phyloP scores from a whole-genome alignment of 2,329 filamentous ascomycete genomes.

The Paraphoma sp. region DNA sequence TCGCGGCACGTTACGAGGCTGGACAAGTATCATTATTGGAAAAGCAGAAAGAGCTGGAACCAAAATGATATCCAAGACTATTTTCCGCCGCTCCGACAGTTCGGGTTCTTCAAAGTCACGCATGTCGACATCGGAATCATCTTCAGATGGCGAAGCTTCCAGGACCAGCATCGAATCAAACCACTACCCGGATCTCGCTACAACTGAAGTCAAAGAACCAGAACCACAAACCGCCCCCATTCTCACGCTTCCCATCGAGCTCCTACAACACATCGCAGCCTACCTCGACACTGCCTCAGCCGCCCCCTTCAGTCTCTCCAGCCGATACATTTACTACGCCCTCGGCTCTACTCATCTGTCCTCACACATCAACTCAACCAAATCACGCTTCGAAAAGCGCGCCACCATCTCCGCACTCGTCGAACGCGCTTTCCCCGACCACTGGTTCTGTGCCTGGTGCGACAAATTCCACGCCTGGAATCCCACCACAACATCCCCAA shows the following conservation, averaged over 20 bases:
- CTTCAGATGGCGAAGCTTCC: constrained; percentile 10
- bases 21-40: too few relatives aligned
- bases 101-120: constrained; percentile 14
- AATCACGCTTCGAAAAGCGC: constrained; percentile 28
- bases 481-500: constrained; percentile 15
- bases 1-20: neutral
- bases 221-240: constrained; percentile 18
- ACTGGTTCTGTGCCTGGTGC: constrained; percentile 46
- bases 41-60: neutral
- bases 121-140: constrained; percentile 8
- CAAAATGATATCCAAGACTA: constrained; percentile 5
- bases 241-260: constrained; percentile 35
- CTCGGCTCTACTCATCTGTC: constrained; percentile 31
- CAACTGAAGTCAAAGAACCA: constrained; percentile 7
- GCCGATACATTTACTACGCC: constrained; percentile 36
- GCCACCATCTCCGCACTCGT: constrained; percentile 32
- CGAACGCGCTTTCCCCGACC: constrained; percentile 39
- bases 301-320: constrained; percentile 35
- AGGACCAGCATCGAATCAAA: constrained; percentile 23
- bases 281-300: constrained; percentile 30
- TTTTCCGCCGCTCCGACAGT: constrained; percentile 23
- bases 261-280: constrained; percentile 37
- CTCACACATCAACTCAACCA: constrained; percentile 16
- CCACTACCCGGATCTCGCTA: constrained; percentile 7
- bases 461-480: constrained; percentile 37